Evolutionary conservation across 1,284 basidiomycete species (phyloP), one percentile per base, ranked within the genome.

Genomic region (Sutorius eximius): DNA sequence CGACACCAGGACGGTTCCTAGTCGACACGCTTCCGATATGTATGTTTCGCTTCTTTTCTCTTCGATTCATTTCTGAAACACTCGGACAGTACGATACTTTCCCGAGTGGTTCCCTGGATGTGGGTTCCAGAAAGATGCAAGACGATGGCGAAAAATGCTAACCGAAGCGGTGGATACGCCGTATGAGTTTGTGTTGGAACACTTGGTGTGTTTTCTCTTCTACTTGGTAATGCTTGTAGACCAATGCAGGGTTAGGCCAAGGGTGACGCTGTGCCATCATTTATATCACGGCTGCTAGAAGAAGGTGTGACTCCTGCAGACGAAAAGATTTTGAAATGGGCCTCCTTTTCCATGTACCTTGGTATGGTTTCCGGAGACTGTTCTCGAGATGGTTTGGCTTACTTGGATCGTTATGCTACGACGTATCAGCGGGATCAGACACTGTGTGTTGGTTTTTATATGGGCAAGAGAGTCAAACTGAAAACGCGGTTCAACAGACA

Each of bases 21-120:
- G 68, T 70, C 8, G 69, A 72, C 45, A n/a, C 56, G 1, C 9
- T 71, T 12, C 69, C 69, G 13, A 46, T 63, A 3, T 52, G 67
- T 73, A 53, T 20, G 67, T 65, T n/a, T 32, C 33, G 32, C 7
- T 5, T 29, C 8, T n/a, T n/a, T n/a, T 38, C 5, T 20, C 1
- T 30, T n/a, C 6, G 10, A 32, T 33, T 2, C 9, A 11, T 22
- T 15, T 9, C 5, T 6, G 29, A 45, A n/a, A 6, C 10, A 7
- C 12, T 11, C 0, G 3, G 1, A n/a, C 41, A 72, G 71, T 82
- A 53, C 37, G 18, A 38, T 38, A 38, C 18, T 13, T 38, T 11
- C 37, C 37, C 6, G 37, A 38, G 10, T 38, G 79, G 80, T 49
- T 78, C 5, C 80, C 81, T 29, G 79, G 79, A 1, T 67, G 72